Conservation (phyloP, 2,329 filamentous ascomycete genomes). For the Mycosphaerella arachidis region DNA sequence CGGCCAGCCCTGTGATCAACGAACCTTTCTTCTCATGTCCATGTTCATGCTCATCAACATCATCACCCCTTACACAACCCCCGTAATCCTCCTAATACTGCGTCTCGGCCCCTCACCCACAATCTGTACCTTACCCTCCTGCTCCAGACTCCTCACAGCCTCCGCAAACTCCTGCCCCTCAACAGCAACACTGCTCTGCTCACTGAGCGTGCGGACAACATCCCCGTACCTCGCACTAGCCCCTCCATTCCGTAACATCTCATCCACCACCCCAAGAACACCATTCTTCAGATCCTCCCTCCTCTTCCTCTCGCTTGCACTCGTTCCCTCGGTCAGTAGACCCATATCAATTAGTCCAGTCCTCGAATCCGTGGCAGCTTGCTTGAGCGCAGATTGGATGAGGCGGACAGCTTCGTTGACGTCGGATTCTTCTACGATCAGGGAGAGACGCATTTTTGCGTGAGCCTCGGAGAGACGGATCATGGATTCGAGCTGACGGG, state of each 20-base stretch:
- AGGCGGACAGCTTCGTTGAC: conserved; percentile 87
- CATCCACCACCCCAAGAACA: conserved; percentile 70
- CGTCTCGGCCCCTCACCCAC: conserved; percentile 79
- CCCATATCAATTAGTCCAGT: conserved; percentile 96
- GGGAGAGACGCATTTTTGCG: conserved; percentile 89
- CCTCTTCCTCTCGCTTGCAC: conserved; percentile 75
- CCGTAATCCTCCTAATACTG: conserved; percentile 71
- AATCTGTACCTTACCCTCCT: conserved; percentile 76
- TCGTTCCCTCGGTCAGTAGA: conserved; percentile 88
- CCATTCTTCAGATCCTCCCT: conserved; percentile 81
- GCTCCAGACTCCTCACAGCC: conserved; percentile 72
- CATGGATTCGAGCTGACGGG: conserved; percentile 95
- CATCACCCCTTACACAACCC: conserved; percentile 35
- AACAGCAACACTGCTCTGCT: conserved; percentile 63
- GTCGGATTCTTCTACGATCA: conserved; percentile 71
- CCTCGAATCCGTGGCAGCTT: conserved; percentile 88
- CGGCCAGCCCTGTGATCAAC: not conserved
- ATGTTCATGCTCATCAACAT: not conserved
- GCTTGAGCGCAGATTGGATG: conserved; percentile 91
- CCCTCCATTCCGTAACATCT: conserved; percentile 61
- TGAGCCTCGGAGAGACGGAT: conserved; percentile 94
- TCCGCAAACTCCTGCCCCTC: conserved; percentile 80
- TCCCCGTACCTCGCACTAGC: conserved; percentile 73
- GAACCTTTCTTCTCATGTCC: not conserved
- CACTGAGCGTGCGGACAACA: conserved; percentile 65